Conservation (phyloP, 495 filamentous ascomycete genomes). For the Parmelia sp. region DNA sequence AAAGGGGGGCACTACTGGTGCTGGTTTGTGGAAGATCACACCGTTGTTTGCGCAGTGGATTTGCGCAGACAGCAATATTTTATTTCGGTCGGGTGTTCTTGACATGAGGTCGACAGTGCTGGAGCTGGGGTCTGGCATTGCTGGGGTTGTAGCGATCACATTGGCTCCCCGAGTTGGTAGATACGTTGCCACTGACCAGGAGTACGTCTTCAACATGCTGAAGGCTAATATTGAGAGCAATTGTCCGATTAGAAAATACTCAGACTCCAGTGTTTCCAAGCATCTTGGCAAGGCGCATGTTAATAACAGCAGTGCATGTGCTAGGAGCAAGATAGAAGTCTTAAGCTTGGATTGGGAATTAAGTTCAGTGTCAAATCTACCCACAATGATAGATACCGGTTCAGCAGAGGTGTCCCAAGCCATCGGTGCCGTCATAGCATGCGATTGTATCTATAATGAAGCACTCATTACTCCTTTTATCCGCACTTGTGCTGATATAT, state of each 20-base stretch:
- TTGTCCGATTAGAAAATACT: conserved; percentile 3
- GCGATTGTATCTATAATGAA: conserved; percentile 89
- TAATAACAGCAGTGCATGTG: not conserved
- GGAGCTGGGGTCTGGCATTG: conserved; percentile 85
- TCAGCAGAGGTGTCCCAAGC: conserved; percentile 22
- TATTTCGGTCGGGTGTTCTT: conserved; percentile 56
- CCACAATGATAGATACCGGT: conserved; percentile 33
- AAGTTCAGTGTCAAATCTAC: conserved; percentile 29
- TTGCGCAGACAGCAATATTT: conserved; percentile 51
- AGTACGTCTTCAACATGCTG: conserved; percentile 70
- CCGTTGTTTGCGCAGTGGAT: conserved; percentile 83
- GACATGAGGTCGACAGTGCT: conserved; percentile 52
- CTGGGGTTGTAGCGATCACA: conserved; percentile 63
- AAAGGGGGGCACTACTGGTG: conserved; percentile 82
- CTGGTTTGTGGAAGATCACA: conserved; percentile 90
- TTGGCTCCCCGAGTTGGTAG: conserved; percentile 53
- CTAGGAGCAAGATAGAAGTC: conserved; percentile 35
- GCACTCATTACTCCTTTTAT: conserved; percentile 74
- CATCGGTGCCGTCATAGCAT: conserved; percentile 67
- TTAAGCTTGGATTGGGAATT: conserved; percentile 66
- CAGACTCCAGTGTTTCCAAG: not conserved
- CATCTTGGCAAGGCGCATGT: not conserved
- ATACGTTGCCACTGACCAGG: conserved; percentile 83
- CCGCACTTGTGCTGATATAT: conserved; percentile 74
- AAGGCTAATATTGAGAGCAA: conserved; percentile 71